Evolutionary conservation across 495 filamentous ascomycete genomes (phyloP).

Genomic region (Hyphodiscus hymeniophilus): DNA sequence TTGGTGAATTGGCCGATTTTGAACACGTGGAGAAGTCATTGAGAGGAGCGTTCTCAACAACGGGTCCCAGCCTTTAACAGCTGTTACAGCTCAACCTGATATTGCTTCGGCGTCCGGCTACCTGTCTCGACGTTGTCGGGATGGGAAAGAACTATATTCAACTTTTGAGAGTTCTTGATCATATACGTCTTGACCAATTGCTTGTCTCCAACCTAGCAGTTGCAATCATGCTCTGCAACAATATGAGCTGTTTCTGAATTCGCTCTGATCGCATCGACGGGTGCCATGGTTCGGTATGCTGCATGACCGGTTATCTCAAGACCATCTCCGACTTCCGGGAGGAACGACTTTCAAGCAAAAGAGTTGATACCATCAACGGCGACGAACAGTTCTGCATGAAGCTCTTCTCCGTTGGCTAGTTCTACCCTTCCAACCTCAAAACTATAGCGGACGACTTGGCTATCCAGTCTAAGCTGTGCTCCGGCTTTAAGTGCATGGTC

Average conservation of each 20-base stretch:
- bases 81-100: background rate
- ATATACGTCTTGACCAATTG: background rate
- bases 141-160: background rate
- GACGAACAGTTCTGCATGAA: background rate
- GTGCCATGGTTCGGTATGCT: background rate
- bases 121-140: background rate
- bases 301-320: background rate
- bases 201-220: background rate
- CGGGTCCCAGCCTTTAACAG: background rate
- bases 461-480: background rate
- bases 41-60: background rate
- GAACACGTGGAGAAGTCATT: background rate
- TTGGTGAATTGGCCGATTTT: conserved; percentile 12
- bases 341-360: background rate
- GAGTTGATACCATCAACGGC: background rate
- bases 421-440: background rate
- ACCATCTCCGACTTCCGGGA: background rate
- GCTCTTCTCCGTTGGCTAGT: background rate
- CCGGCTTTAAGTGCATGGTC: background rate
- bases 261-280: background rate
- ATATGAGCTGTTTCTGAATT: background rate
- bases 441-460: background rate
- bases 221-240: background rate
- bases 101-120: background rate
- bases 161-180: background rate